Conservation (phyloP, 176 grass and related monocot species). For the Zizania latifolia region DNA sequence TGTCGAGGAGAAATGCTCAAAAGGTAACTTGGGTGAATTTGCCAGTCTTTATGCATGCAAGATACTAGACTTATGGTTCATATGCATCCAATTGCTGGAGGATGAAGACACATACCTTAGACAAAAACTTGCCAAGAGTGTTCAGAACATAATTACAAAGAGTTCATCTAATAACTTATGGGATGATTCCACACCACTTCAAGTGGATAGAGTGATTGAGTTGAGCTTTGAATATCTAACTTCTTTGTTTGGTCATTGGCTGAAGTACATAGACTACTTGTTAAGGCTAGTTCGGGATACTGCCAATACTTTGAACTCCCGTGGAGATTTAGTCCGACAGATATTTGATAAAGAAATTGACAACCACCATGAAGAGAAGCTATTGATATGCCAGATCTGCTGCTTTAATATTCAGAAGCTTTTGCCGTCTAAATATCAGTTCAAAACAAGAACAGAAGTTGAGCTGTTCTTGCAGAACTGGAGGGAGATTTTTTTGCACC, state of each 20-base stretch:
- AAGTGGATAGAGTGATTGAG: conserved; percentile 92
- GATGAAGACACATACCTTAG: conserved; percentile 90
- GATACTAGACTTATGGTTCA: conserved; percentile 86
- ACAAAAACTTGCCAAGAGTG: conserved; percentile 66
- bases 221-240: conserved; percentile 77
- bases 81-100: conserved; percentile 82
- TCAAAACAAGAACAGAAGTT: conserved; percentile 17
- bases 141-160: conserved; percentile 63
- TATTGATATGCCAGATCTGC: conserved; percentile 91
- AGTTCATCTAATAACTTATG: conserved; percentile 37
- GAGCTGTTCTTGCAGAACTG: conserved; percentile 50
- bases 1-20: conserved; percentile 37
- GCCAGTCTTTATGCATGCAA: conserved; percentile 50
- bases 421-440: conserved; percentile 36
- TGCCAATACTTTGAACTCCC: conserved; percentile 44
- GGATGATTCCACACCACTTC: conserved; percentile 60
- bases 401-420: conserved; percentile 77
- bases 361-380: conserved; percentile 93
- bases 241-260: conserved; percentile 66
- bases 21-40: conserved; percentile 42
- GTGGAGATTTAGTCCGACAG: conserved; percentile 72
- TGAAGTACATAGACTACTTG: conserved; percentile 64
- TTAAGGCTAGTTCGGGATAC: conserved; percentile 58
- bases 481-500: conserved; percentile 52
- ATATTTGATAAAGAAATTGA: conserved; percentile 99